phyloP scores from a whole-genome alignment of 1,284 basidiomycete genomes.

The Trichosporon sp. region DNA sequence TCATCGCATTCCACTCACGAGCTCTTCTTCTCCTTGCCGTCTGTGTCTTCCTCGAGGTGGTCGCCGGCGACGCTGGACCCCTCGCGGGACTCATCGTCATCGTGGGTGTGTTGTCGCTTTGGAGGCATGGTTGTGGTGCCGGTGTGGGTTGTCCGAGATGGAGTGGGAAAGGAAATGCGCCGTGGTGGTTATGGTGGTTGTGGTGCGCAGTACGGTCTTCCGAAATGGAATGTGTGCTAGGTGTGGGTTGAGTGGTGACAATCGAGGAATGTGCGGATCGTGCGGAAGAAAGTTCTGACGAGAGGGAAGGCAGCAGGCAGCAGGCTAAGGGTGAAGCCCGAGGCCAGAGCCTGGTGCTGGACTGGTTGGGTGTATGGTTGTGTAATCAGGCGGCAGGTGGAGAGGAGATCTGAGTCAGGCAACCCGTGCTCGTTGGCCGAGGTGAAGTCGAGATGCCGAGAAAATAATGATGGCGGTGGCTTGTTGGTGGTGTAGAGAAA shows the following conservation, averaged over 20 bases:
- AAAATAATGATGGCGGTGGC: too few species aligned
- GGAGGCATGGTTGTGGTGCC: not conserved
- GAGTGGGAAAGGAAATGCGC: not conserved
- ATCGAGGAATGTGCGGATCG: not conserved
- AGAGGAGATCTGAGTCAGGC: too few species aligned
- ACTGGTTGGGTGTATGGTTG: too few species aligned
- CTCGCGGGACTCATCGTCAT: slow-evolving; percentile 1
- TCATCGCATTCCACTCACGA: slow-evolving; percentile 6
- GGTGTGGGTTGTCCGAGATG: not conserved
- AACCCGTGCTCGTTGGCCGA: too few species aligned
- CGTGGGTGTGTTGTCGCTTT: not conserved
- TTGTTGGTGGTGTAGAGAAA: too few species aligned
- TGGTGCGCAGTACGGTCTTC: not conserved
- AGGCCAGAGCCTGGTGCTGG: too few species aligned
- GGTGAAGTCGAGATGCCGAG: too few species aligned
- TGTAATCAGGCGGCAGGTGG: too few species aligned
- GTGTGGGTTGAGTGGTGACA: not conserved
- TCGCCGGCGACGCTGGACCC: not conserved
- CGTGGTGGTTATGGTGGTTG: not conserved
- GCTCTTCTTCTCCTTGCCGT: slow-evolving; percentile 5
- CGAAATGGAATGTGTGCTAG: not conserved
- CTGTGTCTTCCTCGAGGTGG: not conserved
- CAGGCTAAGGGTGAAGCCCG: not conserved
- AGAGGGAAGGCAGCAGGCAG: not conserved
- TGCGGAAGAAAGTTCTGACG: not conserved